Base-by-base conservation (phyloP, 2,329 filamentous ascomycete species). In the Triangularia setosa region DNA sequence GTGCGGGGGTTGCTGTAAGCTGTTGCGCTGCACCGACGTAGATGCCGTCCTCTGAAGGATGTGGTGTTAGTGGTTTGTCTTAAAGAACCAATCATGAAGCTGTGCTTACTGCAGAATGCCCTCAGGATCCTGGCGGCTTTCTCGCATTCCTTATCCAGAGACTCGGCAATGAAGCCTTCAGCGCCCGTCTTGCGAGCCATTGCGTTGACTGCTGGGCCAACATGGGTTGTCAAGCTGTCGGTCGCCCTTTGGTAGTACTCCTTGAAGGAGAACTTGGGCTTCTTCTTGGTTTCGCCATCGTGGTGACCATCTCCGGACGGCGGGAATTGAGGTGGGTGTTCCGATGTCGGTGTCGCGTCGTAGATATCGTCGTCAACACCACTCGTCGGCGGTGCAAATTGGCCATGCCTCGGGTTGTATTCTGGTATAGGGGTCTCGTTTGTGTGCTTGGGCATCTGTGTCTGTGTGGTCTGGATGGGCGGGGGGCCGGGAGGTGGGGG, bases 111-210 rank as follows among this genome's bases (percentile, higher is more conserved):
- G 81, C 92, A 96, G 77, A 97, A 97, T 68, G 88, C 90, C 73
- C 86, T 86, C 25, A 97, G 76, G 57, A 97, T 96, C 12, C 91
- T 82, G 33, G 93, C 92, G 0, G 92, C 92, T 80, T 97, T 97
- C 77, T 97, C 92, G 70, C 90, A 90, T 79, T 97, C 93, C 76
- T 92, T 92, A 74, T 96, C 93, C 68, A 97, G 81, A 1, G 89
- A 89, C 62, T 90, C 91, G 1, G 93, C 93, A 84, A 93, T 90
- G 77, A 96, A 96, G 23, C 91, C 90, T 76, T 96, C 92, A 57
- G 78, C 78, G n/a, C 92, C 92, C 40, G 96, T 81, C 77, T 90
- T 92, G 77, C 96, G 92, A 16, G 89, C 91, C 23, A 96, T 76
- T 65, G 84, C 87, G 74, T 96, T 96, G 73, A 96, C 88, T 2